phyloP scores from a whole-genome alignment of 2,329 filamentous ascomycete genomes.

The Aspergillus melleus region DNA sequence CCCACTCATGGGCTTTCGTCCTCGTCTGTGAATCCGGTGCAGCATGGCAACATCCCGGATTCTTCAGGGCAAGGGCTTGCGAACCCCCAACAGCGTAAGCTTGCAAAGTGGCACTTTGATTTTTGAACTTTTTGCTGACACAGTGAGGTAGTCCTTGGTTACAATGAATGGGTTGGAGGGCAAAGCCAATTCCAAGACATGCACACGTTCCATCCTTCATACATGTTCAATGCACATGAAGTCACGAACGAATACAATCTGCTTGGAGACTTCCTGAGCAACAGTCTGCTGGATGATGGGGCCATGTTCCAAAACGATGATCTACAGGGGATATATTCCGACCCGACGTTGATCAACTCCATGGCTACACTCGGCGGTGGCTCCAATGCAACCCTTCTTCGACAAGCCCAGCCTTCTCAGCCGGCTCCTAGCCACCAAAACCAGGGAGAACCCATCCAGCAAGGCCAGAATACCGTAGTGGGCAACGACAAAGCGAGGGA shows the following conservation, averaged over 20 bases:
- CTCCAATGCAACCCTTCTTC: slow-evolving; percentile 32
- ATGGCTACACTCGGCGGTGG: slow-evolving; percentile 36
- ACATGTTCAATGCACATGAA: slow-evolving; percentile 92
- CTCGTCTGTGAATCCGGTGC: slow-evolving; percentile 57
- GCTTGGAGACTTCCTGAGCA: slow-evolving; percentile 94
- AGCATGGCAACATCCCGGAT: slow-evolving; percentile 61
- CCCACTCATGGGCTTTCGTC: slow-evolving; percentile 52
- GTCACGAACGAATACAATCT: slow-evolving; percentile 96
- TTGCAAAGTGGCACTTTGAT: slow-evolving; percentile 1
- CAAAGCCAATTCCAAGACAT: slow-evolving; percentile 91
- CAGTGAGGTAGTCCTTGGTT: slow-evolving; percentile 65
- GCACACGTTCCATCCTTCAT: slow-evolving; percentile 89
- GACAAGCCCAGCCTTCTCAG: slow-evolving; percentile 37
- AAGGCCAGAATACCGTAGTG: slow-evolving; percentile 61
- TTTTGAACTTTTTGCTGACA: slow-evolving; percentile 26
- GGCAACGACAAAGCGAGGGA: slow-evolving; percentile 71
- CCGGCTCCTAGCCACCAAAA: slow-evolving; percentile 31
- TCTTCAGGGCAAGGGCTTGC: slow-evolving; percentile 66
- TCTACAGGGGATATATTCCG: slow-evolving; percentile 60
- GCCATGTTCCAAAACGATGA: slow-evolving; percentile 68
- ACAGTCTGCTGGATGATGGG: slow-evolving; percentile 82
- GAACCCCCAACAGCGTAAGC: slow-evolving; percentile 75
- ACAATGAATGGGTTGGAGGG: slow-evolving; percentile 77
- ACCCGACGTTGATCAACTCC: slow-evolving; percentile 54
- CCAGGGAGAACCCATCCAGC: slow-evolving; percentile 54